phyloP scores from a whole-genome alignment of 2,329 filamentous ascomycete genomes.

The Alternaria sp. region DNA sequence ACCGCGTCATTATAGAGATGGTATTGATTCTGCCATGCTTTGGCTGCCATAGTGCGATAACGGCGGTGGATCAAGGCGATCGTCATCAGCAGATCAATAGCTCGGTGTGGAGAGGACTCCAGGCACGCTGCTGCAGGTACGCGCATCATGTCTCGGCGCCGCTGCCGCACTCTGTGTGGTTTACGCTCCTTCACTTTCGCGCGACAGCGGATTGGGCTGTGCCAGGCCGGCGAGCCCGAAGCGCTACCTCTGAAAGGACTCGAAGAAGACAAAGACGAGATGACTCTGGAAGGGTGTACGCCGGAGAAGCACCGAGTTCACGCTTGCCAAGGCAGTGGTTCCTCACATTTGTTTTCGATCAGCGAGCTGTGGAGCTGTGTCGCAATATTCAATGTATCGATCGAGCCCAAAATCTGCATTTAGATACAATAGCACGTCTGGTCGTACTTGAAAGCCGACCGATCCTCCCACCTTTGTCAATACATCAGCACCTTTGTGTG shows the following conservation, averaged over 20 bases:
- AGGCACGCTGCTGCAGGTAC: slow-evolving; percentile 43
- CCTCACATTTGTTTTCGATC: not conserved
- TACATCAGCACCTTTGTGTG: not conserved
- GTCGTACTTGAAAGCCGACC: not conserved
- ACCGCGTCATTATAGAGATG: not conserved
- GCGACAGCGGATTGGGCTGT: slow-evolving; percentile 26
- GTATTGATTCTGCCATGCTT: not conserved
- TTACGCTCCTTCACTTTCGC: slow-evolving; percentile 20
- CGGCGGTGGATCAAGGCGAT: not conserved
- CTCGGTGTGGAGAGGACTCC: not conserved
- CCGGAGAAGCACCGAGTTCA: slow-evolving; percentile 1
- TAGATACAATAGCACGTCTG: not conserved
- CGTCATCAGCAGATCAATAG: slow-evolving; percentile 9
- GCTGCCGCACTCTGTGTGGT: slow-evolving; percentile 26
- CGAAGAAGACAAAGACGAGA: not conserved
- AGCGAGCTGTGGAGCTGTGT: not conserved
- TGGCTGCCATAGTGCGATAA: not conserved
- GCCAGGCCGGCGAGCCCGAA: slow-evolving; percentile 42
- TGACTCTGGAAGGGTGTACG: not conserved
- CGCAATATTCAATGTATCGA: not conserved
- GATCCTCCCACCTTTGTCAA: not conserved
- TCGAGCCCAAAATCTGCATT: not conserved
- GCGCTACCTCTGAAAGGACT: slow-evolving; percentile 5
- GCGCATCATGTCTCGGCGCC: slow-evolving; percentile 25
- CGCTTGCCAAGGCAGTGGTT: slow-evolving; percentile 10